Conservation (phyloP, 108 stramenopile species). For the Skeletonema tropicum region DNA sequence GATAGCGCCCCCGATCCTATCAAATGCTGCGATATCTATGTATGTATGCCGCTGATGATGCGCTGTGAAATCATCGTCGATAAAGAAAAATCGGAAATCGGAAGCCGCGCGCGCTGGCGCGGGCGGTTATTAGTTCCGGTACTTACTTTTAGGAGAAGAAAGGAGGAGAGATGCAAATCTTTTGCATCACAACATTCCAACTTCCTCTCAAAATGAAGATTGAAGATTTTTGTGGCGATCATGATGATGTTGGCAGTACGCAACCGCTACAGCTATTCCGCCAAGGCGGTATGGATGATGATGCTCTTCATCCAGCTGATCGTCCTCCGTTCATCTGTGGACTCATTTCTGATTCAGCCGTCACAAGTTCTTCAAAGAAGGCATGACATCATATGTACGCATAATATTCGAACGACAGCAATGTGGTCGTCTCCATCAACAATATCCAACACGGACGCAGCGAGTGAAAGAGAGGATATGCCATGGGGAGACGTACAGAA, state of each 20-base stretch:
- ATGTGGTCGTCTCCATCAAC: not conserved
- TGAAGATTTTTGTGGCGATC: too few species aligned
- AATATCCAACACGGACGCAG: not conserved
- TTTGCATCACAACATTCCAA: too few species aligned
- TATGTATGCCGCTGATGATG: too few species aligned
- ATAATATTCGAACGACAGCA: not conserved
- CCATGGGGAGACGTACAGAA: slow-evolving; percentile 78
- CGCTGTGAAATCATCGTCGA: too few species aligned
- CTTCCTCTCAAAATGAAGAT: too few species aligned
- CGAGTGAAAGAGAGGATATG: slow-evolving; percentile 33
- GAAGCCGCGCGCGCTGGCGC: too few species aligned
- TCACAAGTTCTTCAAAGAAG: not conserved
- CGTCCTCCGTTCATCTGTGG: not conserved
- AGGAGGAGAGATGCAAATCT: too few species aligned
- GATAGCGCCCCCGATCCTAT: too few species aligned
- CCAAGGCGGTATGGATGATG: not conserved
- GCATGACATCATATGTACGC: not conserved
- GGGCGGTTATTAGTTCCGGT: too few species aligned
- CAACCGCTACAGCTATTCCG: not conserved
- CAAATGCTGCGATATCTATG: too few species aligned
- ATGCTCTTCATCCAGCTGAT: not conserved
- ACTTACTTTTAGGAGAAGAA: too few species aligned
- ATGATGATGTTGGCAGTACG: not conserved
- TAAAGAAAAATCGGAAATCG: too few species aligned
- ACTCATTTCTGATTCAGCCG: not conserved